phyloP scores from a whole-genome alignment of 768 basidiomycete genomes.

The Polyporus arcularius region DNA sequence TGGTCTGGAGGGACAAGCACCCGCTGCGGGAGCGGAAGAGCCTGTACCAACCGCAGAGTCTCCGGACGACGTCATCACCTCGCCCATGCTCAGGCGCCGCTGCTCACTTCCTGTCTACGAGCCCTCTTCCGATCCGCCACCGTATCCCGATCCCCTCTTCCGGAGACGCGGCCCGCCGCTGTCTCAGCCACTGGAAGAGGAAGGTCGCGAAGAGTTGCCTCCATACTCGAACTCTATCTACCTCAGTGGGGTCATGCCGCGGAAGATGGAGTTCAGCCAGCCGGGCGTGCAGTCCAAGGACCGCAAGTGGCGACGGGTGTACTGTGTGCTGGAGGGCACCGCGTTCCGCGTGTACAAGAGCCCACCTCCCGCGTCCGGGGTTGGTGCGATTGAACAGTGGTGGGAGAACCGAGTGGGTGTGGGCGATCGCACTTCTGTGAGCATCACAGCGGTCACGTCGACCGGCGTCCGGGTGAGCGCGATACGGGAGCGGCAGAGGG shows the following conservation, averaged over 20 bases:
- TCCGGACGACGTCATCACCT: slow-evolving; percentile 18
- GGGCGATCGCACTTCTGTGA: slow-evolving; percentile 49
- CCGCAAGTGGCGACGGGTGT: slow-evolving; percentile 86
- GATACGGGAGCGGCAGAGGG: slow-evolving; percentile 30
- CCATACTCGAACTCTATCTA: slow-evolving; percentile 80
- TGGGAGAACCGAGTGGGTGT: slow-evolving; percentile 79
- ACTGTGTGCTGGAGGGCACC: slow-evolving; percentile 94
- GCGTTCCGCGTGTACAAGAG: slow-evolving; percentile 74
- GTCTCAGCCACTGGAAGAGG: slow-evolving; percentile 68
- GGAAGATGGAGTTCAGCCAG: slow-evolving; percentile 89
- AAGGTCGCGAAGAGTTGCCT: slow-evolving; percentile 81
- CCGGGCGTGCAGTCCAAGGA: slow-evolving; percentile 89
- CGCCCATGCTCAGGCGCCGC: slow-evolving; percentile 53
- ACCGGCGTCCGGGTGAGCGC: slow-evolving; percentile 30
- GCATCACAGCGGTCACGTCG: slow-evolving; percentile 20
- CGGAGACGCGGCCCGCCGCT: slow-evolving; percentile 26
- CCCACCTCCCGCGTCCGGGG: slow-evolving; percentile 42
- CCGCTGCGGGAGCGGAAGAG: not conserved
- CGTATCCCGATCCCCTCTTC: slow-evolving; percentile 54
- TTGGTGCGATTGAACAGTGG: slow-evolving; percentile 66
- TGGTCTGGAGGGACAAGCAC: slow-evolving; percentile 1
- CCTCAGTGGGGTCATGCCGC: slow-evolving; percentile 77
- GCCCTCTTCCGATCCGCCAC: slow-evolving; percentile 60
- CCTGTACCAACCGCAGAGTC: slow-evolving; percentile 2
- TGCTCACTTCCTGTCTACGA: slow-evolving; percentile 74